Base-by-base conservation (phyloP, 2,329 filamentous ascomycete genomes). In the Alternaria longipes region DNA sequence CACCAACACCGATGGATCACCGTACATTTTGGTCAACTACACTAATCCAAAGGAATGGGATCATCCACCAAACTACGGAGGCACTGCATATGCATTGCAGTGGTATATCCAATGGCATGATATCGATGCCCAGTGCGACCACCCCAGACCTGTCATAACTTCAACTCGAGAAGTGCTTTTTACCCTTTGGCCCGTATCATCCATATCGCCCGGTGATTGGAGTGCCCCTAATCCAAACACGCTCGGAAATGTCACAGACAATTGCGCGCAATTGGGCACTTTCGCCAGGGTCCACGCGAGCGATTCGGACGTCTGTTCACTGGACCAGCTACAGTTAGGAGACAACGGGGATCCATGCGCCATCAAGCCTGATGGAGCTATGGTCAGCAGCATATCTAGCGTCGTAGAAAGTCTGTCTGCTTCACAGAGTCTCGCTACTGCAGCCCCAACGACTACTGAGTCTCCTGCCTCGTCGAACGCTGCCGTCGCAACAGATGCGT, bases 341-440 rank as follows among this genome's bases (percentile, higher is more conserved):
- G 30, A 49, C 18, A 14, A 12, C 20, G 46, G 46, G 14, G 16
- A 24, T 34, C 46, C 46, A 16, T 49, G 46, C 22, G 46, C 46
- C 12, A 49, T 22, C 30, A 49, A 49, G 30, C 30, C 30, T 49
- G 30, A 49, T 49, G 46, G 14, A 32, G 18, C 30, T 8, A 49
- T 49, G 46, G 18, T 36, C 20, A 49, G 28, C 18, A 49, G 45
- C 45, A 49, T 49, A 18, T 49, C 45, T 32, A 34, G 9, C 20
- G 28, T 20, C 1, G 45, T 49, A 28, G 30, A 32, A 18, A 49
- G 18, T 20, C 22, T 36, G 46, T 49, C 46, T 49, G 20, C 46
- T 49, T 32, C 18, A 34, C 46, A 49, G 34, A 49, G 46, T 11
- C 28, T 49, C n/a, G 46, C 46, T 49, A 34, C 46, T 49, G 20